Base-by-base conservation (phyloP, 257 asterid genomes). In the Solanum medicagineum region DNA sequence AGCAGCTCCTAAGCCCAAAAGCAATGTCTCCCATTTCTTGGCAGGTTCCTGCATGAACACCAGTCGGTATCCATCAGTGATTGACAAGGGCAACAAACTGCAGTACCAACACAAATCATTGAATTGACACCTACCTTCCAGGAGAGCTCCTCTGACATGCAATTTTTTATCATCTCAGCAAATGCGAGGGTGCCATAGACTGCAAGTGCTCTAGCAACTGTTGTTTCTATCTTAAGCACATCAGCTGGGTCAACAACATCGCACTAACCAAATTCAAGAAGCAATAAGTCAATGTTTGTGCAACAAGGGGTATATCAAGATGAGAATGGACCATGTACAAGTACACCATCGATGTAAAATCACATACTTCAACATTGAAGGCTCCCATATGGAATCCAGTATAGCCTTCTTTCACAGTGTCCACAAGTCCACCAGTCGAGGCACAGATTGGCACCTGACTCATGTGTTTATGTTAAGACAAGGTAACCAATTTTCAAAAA, bases 381-480 rank as follows among this genome's bases (percentile, higher is more conserved):
- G 87, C 96, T 84, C 98, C 99, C 98, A 95, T 96, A 32, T 96
- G 99, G 94, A 96, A 95, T 81, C 99, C 98, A 19, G 98, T 95
- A 86, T 90, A 92, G 81, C 97, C 97, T 86, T 94, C 97, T 89
- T 91, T 91, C 88, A 96, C 98, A 1, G 98, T 95, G 92, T 96
- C 98, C 26, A 94, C 99, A 4, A 96, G 93, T 75, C 99, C 99
- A 88, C 99, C 98, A 17, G 99, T 96, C n/a, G 98, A 96, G 24
- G 98, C 93, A 86, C 97, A 92, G 57, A 96, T 92, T 7, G 97
- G 97, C 53, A 93, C 75, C 99, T 96, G 93, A 85, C 49, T 79
- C 83, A 53, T 13, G 40, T 79, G 47, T 26, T 51, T 16, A 79
- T 16, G 83, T 79, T 53, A 79, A 77, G 26, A 79, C 60, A 29